phyloP scores from a whole-genome alignment of 148 eudicot genomes.

The Limonium bicolor region DNA sequence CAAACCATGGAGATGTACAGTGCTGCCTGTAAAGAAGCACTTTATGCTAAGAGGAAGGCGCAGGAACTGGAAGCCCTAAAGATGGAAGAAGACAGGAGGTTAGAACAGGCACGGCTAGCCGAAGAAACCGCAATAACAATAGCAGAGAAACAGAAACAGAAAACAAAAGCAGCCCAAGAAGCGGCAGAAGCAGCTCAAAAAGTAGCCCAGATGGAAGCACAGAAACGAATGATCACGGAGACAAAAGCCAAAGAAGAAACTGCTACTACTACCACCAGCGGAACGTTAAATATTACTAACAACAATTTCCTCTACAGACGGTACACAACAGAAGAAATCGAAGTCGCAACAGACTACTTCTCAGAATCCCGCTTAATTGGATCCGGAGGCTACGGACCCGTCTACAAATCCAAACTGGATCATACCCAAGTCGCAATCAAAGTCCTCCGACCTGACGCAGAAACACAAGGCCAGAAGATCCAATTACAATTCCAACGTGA shows the following conservation, averaged over 20 bases:
- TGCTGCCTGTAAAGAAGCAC: conserved; percentile 77
- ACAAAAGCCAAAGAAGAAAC: conserved; percentile 14
- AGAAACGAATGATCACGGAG: conserved; percentile 18
- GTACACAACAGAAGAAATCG: conserved; percentile 53
- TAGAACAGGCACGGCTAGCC: conserved; percentile 20
- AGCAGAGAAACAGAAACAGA: conserved; percentile 22
- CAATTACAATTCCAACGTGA: conserved; percentile 75
- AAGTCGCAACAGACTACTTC: conserved; percentile 46
- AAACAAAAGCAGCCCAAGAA: conserved; percentile 18
- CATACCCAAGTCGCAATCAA: conserved; percentile 64
- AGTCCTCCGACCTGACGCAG: conserved; percentile 68
- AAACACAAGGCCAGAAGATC: no score
- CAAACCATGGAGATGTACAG: conserved; percentile 94
- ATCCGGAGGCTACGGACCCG: conserved; percentile 89
- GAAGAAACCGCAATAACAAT: conserved; percentile 17
- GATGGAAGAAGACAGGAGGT: conserved; percentile 22
- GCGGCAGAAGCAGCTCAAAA: conserved; percentile 28
- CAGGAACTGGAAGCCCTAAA: conserved; percentile 28
- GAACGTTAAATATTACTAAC: neutral
- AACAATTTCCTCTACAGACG: conserved; percentile 26
- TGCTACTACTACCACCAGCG: conserved; percentile 19
- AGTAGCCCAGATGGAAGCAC: conserved; percentile 20
- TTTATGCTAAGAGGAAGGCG: conserved; percentile 62
- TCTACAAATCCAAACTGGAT: conserved; percentile 47
- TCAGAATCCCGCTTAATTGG: conserved; percentile 45